Conservation (phyloP, 441 rosid genomes). For the Gossypium trilobum region DNA sequence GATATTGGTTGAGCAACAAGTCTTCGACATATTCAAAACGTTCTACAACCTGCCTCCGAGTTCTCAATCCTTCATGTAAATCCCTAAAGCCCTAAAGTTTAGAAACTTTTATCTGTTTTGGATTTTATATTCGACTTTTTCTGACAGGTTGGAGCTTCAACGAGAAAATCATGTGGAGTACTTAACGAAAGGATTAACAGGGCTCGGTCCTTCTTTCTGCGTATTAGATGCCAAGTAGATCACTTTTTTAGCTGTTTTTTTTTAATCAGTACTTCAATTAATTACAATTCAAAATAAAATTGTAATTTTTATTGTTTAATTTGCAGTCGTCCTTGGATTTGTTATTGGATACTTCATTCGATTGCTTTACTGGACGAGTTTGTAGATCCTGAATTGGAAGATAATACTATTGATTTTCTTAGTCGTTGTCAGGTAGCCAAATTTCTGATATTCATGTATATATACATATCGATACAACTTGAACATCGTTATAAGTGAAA, state of each 20-base stretch:
- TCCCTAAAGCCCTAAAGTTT: neutral
- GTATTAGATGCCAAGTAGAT: slow-evolving; percentile 67
- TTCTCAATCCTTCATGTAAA: slow-evolving; percentile 43
- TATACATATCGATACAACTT: neutral
- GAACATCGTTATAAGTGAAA: neutral
- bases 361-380: slow-evolving; percentile 65
- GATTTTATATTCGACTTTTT: neutral
- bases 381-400: slow-evolving; percentile 34
- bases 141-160: slow-evolving; percentile 56
- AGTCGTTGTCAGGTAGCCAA: slow-evolving; percentile 62
- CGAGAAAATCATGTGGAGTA: slow-evolving; percentile 64
- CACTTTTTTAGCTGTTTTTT: neutral
- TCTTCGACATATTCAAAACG: slow-evolving; percentile 42
- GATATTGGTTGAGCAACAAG: slow-evolving; percentile 45
- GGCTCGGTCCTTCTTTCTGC: slow-evolving; percentile 51
- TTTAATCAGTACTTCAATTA: neutral
- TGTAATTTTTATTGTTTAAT: neutral
- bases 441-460: neutral
- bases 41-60: slow-evolving; percentile 38
- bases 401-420: slow-evolving; percentile 53
- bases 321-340: slow-evolving; percentile 84
- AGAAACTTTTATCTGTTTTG: neutral
- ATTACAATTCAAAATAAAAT: neutral
- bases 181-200: slow-evolving; percentile 48
- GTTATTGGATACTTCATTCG: slow-evolving; percentile 90